These are phyloP conservation scores for Moricandia moricandioides DNA, from an alignment of 345 rosid species.

Conservation along the genomic window DNA sequence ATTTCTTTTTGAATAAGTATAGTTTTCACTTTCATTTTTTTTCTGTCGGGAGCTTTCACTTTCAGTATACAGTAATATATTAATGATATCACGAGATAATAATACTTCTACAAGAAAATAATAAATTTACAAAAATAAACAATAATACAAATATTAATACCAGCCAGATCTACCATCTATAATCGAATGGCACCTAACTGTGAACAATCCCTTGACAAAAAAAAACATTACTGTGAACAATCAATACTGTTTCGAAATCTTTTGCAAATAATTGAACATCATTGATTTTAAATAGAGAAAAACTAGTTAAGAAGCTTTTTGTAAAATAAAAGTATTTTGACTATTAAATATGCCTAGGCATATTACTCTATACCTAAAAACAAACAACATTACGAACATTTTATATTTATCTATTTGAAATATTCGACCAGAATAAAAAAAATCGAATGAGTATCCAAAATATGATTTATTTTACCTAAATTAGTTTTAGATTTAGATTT, in stretches of 20 bases:
- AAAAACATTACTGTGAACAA: no score
- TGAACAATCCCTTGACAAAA: neutral
- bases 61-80: conserved; percentile 19
- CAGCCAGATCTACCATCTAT: neutral
- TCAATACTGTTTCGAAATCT: neutral
- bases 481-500: neutral
- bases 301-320: neutral
- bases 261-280: conserved; percentile 18
- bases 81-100: neutral
- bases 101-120: neutral
- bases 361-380: neutral
- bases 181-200: neutral
- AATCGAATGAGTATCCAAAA: neutral
- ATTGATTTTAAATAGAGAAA: conserved; percentile 15
- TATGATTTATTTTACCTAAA: neutral
- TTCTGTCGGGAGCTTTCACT: conserved; percentile 28
- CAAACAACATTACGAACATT: neutral
- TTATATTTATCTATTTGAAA: neutral
- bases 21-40: conserved; percentile 24
- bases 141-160: conserved; percentile 13
- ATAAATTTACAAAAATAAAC: neutral
- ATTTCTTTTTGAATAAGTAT: conserved; percentile 15
- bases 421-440: no score
- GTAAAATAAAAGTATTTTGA: neutral
- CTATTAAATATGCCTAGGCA: neutral